Evolutionary conservation across 257 asterid species (phyloP).

Genomic region (Haberlea rhodopensis): DNA sequence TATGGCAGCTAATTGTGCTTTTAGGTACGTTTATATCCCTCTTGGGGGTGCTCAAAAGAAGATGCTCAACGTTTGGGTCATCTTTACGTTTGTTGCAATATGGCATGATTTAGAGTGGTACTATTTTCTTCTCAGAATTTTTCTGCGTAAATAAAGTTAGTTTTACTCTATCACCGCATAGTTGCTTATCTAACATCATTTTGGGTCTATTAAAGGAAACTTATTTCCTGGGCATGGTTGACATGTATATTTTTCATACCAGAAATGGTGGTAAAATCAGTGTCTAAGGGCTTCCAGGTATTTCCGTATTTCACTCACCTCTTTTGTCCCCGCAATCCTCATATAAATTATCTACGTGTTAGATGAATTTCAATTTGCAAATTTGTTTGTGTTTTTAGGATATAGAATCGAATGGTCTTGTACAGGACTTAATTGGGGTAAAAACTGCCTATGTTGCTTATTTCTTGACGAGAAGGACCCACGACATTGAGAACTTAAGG

Average conservation of each 20-base stretch:
- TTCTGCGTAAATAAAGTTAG: constrained; percentile 10
- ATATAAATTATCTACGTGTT: constrained; percentile 15
- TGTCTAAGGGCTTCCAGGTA: constrained; percentile 63
- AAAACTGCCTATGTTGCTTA: background rate
- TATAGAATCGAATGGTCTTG: constrained; percentile 10
- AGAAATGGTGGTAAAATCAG: constrained; percentile 80
- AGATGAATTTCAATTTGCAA: constrained; percentile 5
- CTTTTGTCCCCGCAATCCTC: constrained; percentile 14
- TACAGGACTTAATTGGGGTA: constrained; percentile 1
- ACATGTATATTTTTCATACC: constrained; percentile 93
- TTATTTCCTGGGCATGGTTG: constrained; percentile 99
- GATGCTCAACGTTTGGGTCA: constrained; percentile 90
- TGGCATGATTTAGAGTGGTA: constrained; percentile 99
- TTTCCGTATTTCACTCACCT: constrained; percentile 19
- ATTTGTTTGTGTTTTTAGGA: constrained; percentile 1
- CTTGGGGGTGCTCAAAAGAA: constrained; percentile 86
- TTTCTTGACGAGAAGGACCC: constrained; percentile 5
- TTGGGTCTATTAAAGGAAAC: constrained; percentile 68
- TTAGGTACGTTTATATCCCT: constrained; percentile 91
- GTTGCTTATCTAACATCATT: constrained; percentile 20
- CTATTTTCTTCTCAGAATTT: constrained; percentile 25
- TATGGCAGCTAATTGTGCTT: constrained; percentile 14
- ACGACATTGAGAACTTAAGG: constrained; percentile 10
- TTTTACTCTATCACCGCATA: constrained; percentile 16
- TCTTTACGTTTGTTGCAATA: constrained; percentile 94